Percentiles rank a stretch among this genome's conserved stretches.
phyloP scores from a whole-genome alignment of 1,284 basidiomycete species.

The Anthracocystis panici-leucophaei region DNA sequence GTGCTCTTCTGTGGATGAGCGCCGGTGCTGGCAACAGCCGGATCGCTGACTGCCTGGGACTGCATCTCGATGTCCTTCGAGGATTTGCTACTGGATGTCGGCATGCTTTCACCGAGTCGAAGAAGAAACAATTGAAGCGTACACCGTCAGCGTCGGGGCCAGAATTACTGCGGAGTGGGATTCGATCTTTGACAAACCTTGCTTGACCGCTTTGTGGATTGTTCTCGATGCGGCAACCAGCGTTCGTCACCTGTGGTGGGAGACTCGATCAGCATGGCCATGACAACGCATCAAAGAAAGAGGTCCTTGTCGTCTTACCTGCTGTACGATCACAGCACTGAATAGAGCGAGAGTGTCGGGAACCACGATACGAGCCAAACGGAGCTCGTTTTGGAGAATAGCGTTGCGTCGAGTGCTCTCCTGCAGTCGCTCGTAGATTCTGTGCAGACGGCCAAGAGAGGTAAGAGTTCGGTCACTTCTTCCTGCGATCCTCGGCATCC shows the following conservation, averaged over 20 bases:
- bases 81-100: too few species aligned
- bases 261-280: not conserved
- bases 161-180: not conserved
- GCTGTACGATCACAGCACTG: conserved; percentile 18
- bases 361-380: conserved; percentile 16
- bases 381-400: conserved; percentile 25
- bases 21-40: not conserved
- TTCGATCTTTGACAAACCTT: conserved; percentile 4
- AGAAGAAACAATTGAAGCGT: too few species aligned
- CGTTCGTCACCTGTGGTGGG: not conserved
- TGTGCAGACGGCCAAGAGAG: not conserved
- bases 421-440: conserved; percentile 27
- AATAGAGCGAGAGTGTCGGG: conserved; percentile 23
- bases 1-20: not conserved
- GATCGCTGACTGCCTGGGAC: not conserved
- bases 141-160: not conserved
- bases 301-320: conserved; percentile 10
- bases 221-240: not conserved
- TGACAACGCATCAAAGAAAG: not conserved
- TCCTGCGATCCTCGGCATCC: not conserved
- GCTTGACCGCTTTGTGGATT: conserved; percentile 1
- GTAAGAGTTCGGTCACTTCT: not conserved
- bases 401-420: conserved; percentile 28
- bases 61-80: not conserved
- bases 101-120: too few species aligned